Evolutionary conservation across 345 rosid species (phyloP).

Genomic region (Brassica juncea): DNA sequence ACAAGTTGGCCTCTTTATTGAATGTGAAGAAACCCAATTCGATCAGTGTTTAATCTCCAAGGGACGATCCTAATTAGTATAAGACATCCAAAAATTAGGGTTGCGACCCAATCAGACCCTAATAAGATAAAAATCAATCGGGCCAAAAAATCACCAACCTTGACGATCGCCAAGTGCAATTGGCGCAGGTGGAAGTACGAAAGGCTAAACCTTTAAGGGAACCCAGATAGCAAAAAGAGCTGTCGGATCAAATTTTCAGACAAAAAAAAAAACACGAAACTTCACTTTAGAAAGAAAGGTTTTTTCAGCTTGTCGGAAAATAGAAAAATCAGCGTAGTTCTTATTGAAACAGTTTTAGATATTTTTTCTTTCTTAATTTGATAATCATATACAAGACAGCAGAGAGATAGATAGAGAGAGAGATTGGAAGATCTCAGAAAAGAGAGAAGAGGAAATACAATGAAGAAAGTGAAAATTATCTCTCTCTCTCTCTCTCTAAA

Average conservation of each 20-base stretch:
- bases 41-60: conserved; percentile 24
- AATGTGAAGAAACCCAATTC: conserved; percentile 2
- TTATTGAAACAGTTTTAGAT: not conserved
- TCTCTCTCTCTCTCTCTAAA: conserved; percentile 23
- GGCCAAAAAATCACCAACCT: conserved; percentile 32
- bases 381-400: conserved; percentile 13
- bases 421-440: conserved; percentile 32
- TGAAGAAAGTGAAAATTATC: conserved; percentile 26
- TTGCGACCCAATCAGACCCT: conserved; percentile 54
- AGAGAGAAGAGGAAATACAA: conserved; percentile 21
- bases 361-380: not conserved
- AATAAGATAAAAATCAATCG: conserved; percentile 16
- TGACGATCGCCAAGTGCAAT: conserved; percentile 18
- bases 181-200: not conserved
- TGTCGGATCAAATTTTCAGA: conserved; percentile 25
- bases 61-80: conserved; percentile 40
- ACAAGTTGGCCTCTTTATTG: conserved; percentile 28
- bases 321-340: conserved; percentile 20
- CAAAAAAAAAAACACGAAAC: conserved; percentile 29
- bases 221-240: conserved; percentile 17
- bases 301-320: not conserved
- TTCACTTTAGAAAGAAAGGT: conserved; percentile 9
- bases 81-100: conserved; percentile 33
- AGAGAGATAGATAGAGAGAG: conserved; percentile 4
- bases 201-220: conserved; percentile 8